Base-by-base conservation (phyloP, 768 basidiomycete species). In the Grammothele lineata region DNA sequence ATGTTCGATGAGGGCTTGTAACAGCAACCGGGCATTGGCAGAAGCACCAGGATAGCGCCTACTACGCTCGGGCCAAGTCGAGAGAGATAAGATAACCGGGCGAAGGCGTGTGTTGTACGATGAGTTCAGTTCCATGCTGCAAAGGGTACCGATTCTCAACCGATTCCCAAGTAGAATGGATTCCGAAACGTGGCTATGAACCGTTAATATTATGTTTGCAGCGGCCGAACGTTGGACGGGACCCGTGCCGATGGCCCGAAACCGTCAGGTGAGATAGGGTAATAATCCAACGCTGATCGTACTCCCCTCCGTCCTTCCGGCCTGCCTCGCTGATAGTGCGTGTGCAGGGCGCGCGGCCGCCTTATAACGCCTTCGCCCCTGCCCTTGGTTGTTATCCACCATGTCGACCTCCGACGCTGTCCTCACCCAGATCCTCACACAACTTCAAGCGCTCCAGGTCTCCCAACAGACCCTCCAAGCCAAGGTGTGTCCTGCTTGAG, bases 401-500 rank as follows among this genome's bases (percentile, higher is more conserved):
- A 45, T 48, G 43, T 37, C 43, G 22, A 52, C 48, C 47, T 55
- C 56, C 18, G 83, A 87, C 48, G 79, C 81, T 11, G 64, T 83
- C 6, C 70, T 92, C 39, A 74, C 76, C 0, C 85, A 90, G 63
- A 91, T 92, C 45, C 72, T 91, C 8, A 67, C 70, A 5, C 83
- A 85, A 66, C 76, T 92, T 43, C 74, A 85, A 55, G 70, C 77
- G 4, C 71, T 92, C 58, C 84, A 87, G 62, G 66, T 83, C 39
- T 80, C 80, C 40, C 87, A 92, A 61, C 85, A 89, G 64, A 74
- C 80, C 0, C 70, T 92, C 58, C 85, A 89, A 55, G 81, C 85
- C 19, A 88, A 92, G 75, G 88, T 90, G 54, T 34, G 60, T 33
- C n/a, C 21, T 7, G 44, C 33, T 4, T 8, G 39, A 22, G 37